Evolutionary conservation across 2,329 filamentous ascomycete genomes (phyloP), one percentile per base, ranked within the genome.

Genomic region (Thelonectria rubi): DNA sequence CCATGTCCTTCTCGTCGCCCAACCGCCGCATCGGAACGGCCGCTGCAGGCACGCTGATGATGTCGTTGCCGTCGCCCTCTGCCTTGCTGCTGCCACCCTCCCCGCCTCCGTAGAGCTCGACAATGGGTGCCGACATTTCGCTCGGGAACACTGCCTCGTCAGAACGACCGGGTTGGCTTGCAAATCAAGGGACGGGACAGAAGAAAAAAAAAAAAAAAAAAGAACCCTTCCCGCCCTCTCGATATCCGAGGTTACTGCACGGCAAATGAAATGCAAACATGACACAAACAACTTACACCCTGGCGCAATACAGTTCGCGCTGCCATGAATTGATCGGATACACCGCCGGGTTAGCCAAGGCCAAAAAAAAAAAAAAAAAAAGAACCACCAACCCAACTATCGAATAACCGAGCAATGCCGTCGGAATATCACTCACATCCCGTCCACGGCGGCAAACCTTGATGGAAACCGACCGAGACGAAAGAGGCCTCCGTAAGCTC

Each of bases 1-100:
- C 86, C 79, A 92, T 86, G 46, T 78, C 89, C 66, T 86, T 76
- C 60, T 86, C 82, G 42, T 84, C 81, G 1, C 89, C 89, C 63
- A 84, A 80, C 47, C 88, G 79, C 42, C 83, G 82, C n/a, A 87
- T 76, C 0, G 88, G 89, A 45, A 88, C 80, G 52, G 79, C 73
- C 1, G 75, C 75, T 62, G 76, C 81, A 14, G 78, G 75, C n/a
- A 80, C 62, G 24, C 20, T 17, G 45, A 58, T 55, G 58, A 34
- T 30, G 14, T 30, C 14, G 32, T 34, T 12, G 5, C 32, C 14
- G 3, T 34, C 32, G 14, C 32, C 24, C 4, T 4, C 7, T 7
- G 4, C 4, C 7, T 24, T 34, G 32, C 32, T 47, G 26, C 60
- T 50, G 49, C 76, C 67, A 60, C 72, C 72, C 21, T 73, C 76